Base-by-base conservation (phyloP, 2,329 filamentous ascomycete species). In the Neofusicoccum sp. region DNA sequence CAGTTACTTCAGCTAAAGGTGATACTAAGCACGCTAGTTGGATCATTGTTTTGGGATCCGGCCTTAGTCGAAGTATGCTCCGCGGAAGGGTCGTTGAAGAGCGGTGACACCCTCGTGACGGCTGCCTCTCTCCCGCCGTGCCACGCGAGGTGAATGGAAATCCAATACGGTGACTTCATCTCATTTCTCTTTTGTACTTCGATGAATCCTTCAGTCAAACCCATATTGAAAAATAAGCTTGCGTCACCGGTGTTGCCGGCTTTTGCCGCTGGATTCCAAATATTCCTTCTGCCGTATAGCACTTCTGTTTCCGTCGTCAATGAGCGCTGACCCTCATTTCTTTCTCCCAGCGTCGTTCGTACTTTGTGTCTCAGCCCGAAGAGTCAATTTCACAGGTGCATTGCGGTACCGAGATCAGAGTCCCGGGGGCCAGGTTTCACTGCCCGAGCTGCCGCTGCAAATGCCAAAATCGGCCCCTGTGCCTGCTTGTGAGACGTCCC, bases 141-240 rank as follows among this genome's bases (percentile, higher is more conserved):
- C 51, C 36, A 56, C 51, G 28, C 51, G 8, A 24, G 28, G 38
- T 26, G n/a, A 56, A 28, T 26, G 26, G 51, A 33, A 28, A 6
- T 43, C 51, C 51, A 56, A 28, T 11, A 26, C 9, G 51, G 28
- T 43, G 51, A 56, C 51, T 56, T 56, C 51, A 56, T 56, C 28
- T 56, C 51, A 56, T 56, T 56, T 56, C 38, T 38, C 28, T 33
- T 43, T 56, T 28, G 51, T 56, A 38, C 51, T 31, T 56, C 51
- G 28, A 56, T 56, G 43, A 43, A 56, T 56, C 51, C 51, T 56
- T 56, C 36, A 30, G 34, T 7, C n/a, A 28, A 6, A 24, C 28
- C n/a, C 8, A 43, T 56, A 54, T 56, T 43, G 51, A 30, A 41
- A 43, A 30, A 20, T 43, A 16, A 44, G 51, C 38, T 56, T 56